phyloP scores from a whole-genome alignment of 306 rosid species.

The Ceratonia siliqua region DNA sequence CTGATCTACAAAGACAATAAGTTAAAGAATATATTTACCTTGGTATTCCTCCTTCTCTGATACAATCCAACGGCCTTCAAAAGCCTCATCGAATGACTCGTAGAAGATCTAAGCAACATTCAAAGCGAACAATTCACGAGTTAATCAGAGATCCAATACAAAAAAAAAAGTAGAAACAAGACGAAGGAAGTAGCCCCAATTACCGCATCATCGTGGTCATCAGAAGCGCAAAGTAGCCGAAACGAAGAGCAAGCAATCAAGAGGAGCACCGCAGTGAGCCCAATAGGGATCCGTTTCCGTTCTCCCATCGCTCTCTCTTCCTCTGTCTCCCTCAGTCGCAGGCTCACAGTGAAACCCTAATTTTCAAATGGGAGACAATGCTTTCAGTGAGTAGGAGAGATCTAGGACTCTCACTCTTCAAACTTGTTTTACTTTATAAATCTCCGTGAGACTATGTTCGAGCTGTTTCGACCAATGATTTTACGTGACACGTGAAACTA shows the following conservation, averaged over 20 bases:
- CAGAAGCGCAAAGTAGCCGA: conserved; percentile 58
- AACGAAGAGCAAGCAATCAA: conserved; percentile 48
- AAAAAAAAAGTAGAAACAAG: background rate
- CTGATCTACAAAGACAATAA: background rate
- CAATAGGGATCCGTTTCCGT: conserved; percentile 37
- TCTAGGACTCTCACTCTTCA: conserved; percentile 26
- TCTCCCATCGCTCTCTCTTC: conserved; percentile 34
- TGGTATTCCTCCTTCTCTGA: conserved; percentile 71
- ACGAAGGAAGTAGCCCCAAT: background rate
- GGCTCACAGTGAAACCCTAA: conserved; percentile 27
- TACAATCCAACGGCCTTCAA: conserved; percentile 76
- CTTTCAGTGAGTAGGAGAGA: background rate
- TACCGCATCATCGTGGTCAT: conserved; percentile 47
- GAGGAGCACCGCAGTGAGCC: conserved; percentile 36
- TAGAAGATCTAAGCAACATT: conserved; percentile 58
- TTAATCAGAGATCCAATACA: conserved; percentile 28
- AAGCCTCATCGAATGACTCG: conserved; percentile 82
- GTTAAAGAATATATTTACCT: conserved; percentile 40
- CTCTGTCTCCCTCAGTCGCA: background rate
- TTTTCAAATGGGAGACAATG: background rate
- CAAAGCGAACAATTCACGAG: background rate
- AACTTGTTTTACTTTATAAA: conserved; percentile 35
- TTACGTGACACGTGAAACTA: conserved; percentile 41
- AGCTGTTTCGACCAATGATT: conserved; percentile 62
- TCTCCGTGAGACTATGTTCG: conserved; percentile 38